These are phyloP conservation scores for Pichia scutulata DNA, from an alignment of 805 yeast genomes.

Conservation along the genomic window DNA sequence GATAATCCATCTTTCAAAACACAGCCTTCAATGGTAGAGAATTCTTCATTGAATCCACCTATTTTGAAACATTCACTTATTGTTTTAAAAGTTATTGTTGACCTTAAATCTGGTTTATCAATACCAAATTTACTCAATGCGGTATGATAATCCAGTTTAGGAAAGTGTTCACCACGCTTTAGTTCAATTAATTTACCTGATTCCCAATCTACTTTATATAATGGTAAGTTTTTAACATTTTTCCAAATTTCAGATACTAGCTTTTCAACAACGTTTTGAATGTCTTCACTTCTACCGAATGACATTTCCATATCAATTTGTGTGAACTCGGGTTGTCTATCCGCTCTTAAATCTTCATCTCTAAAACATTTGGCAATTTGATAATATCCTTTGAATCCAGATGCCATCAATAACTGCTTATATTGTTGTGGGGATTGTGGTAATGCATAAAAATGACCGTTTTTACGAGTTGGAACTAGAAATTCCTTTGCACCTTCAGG, in stretches of 20 bases:
- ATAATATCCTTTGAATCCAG: constrained; percentile 79
- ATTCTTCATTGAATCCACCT: constrained; percentile 32
- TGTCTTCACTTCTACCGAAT: constrained; percentile 63
- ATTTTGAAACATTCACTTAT: constrained; percentile 36
- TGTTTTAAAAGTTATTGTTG: constrained; percentile 41
- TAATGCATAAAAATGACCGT: constrained; percentile 65
- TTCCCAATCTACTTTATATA: constrained; percentile 30
- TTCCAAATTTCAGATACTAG: constrained; percentile 52
- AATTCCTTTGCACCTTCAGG: constrained; percentile 98
- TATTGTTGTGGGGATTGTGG: constrained; percentile 99
- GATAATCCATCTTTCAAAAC: constrained; percentile 46
- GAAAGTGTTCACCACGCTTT: constrained; percentile 25
- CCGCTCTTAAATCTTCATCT: constrained; percentile 91
- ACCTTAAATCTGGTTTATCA: constrained; percentile 90
- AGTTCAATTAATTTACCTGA: constrained; percentile 26
- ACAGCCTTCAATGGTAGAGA: constrained; percentile 69
- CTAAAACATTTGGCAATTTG: constrained; percentile 93
- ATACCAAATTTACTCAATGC: constrained; percentile 76
- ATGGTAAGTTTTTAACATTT: constrained; percentile 32
- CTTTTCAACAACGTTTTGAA: constrained; percentile 54
- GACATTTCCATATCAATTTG: constrained; percentile 96
- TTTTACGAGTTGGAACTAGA: constrained; percentile 78
- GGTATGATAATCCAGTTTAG: constrained; percentile 52
- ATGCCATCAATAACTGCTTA: constrained; percentile 89
- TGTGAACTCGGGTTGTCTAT: constrained; percentile 96